These are phyloP conservation scores for Colletotrichum sp. DNA, from an alignment of 2,329 filamentous ascomycete genomes.

Conservation along the genomic window DNA sequence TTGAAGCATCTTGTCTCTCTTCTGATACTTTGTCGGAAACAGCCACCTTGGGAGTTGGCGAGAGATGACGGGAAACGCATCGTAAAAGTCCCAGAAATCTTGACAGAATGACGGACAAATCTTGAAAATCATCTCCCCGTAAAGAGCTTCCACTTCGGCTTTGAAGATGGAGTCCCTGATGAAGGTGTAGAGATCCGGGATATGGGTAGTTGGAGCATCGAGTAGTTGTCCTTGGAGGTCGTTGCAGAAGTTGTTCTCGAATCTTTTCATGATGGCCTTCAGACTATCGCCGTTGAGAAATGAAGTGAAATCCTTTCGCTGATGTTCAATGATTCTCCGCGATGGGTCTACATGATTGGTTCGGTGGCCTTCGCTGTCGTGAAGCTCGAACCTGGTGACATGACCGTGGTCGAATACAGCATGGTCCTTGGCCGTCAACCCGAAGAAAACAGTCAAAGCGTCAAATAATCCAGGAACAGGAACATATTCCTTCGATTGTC, in stretches of 20 bases:
- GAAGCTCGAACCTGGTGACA: background rate
- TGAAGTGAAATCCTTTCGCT: background rate
- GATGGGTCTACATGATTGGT: background rate
- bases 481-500: background rate
- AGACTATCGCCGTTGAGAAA: constrained; percentile 5
- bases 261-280: background rate
- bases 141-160: constrained; percentile 6
- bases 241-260: background rate
- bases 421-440: background rate
- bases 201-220: background rate
- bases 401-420: constrained; percentile 5
- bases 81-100: constrained; percentile 14
- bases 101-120: background rate
- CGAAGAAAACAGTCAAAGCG: constrained; percentile 6
- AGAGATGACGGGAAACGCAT: constrained; percentile 5
- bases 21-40: background rate
- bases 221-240: background rate
- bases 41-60: constrained; percentile 1
- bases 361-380: background rate
- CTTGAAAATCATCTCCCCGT: background rate
- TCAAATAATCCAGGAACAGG: constrained; percentile 2
- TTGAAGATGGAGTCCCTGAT: background rate
- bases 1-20: background rate
- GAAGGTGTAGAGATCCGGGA: constrained; percentile 3
- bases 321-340: constrained; percentile 11